Evolutionary conservation across 192 early-diverging fungal species (phyloP).

Genomic region (Dimargaris cristalligena): DNA sequence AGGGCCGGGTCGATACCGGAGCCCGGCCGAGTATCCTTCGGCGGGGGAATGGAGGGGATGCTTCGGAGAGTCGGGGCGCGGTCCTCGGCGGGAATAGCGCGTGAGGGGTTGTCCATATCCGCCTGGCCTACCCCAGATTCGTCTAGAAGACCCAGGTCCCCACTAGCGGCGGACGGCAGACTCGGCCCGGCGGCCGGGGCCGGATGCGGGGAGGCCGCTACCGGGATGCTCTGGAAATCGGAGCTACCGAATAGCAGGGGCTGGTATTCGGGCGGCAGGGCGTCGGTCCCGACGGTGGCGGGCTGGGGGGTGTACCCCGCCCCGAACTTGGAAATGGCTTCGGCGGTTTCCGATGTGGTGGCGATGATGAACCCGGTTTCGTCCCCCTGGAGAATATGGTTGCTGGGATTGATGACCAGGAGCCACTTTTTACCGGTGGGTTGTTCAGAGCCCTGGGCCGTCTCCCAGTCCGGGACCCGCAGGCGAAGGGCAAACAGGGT

Average conservation of each 20-base stretch:
- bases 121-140: background rate
- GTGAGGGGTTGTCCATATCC: background rate
- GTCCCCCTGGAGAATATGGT: constrained; percentile 35
- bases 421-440: constrained; percentile 2
- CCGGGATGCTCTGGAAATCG: background rate
- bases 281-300: background rate
- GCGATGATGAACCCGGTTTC: constrained; percentile 47
- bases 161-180: no score
- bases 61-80: background rate
- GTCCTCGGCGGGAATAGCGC: background rate
- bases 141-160: background rate
- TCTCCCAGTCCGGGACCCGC: constrained; percentile 7
- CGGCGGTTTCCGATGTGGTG: constrained; percentile 22
- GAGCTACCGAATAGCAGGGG: background rate
- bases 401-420: constrained; percentile 37
- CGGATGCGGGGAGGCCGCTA: no score
- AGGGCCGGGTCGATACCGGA: background rate
- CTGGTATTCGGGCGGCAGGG: constrained; percentile 10
- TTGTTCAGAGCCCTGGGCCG: background rate
- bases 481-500: constrained; percentile 40
- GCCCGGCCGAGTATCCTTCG: background rate
- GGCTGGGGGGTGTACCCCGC: background rate
- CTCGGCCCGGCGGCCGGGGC: no score
- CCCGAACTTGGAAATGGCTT: constrained; percentile 18
- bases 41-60: background rate